These are phyloP conservation scores for Tricholomella constricta DNA, from an alignment of 768 basidiomycete genomes.

Conservation along the genomic window DNA sequence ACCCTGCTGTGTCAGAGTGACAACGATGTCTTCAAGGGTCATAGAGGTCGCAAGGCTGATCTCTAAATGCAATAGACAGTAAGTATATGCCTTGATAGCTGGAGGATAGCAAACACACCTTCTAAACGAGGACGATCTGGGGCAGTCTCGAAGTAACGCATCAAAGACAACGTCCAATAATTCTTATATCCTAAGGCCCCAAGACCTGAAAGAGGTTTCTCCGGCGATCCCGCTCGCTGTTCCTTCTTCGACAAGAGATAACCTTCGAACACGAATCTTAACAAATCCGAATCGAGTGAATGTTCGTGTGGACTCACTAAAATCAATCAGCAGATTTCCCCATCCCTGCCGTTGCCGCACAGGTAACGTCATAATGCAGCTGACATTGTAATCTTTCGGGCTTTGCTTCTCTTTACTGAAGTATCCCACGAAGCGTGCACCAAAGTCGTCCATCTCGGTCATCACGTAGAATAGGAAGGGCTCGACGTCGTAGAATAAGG, in stretches of 20 bases:
- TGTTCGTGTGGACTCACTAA: constrained; percentile 68
- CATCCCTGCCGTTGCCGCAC: constrained; percentile 94
- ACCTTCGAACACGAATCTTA: constrained; percentile 49
- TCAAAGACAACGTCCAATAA: constrained; percentile 90
- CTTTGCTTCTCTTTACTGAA: constrained; percentile 99
- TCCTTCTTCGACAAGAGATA: constrained; percentile 97
- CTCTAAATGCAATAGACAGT: constrained; percentile 44
- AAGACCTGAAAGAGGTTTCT: constrained; percentile 91
- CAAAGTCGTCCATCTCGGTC: constrained; percentile 86
- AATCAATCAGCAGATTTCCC: constrained; percentile 97
- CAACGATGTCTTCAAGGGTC: constrained; percentile 86
- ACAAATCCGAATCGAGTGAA: background rate
- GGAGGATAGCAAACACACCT: constrained; percentile 50
- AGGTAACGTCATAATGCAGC: constrained; percentile 99
- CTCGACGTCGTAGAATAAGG: constrained; percentile 98
- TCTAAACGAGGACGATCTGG: constrained; percentile 68
- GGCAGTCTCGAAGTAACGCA: constrained; percentile 68
- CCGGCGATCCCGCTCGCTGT: constrained; percentile 85
- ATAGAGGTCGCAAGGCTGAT: constrained; percentile 87
- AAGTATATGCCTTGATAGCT: background rate
- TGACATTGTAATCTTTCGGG: constrained; percentile 94
- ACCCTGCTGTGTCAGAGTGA: constrained; percentile 67
- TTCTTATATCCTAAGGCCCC: constrained; percentile 93
- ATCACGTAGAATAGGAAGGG: constrained; percentile 99
- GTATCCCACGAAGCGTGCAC: constrained; percentile 95